Conservation (phyloP, 768 basidiomycete species). For the Phaffia australis region DNA sequence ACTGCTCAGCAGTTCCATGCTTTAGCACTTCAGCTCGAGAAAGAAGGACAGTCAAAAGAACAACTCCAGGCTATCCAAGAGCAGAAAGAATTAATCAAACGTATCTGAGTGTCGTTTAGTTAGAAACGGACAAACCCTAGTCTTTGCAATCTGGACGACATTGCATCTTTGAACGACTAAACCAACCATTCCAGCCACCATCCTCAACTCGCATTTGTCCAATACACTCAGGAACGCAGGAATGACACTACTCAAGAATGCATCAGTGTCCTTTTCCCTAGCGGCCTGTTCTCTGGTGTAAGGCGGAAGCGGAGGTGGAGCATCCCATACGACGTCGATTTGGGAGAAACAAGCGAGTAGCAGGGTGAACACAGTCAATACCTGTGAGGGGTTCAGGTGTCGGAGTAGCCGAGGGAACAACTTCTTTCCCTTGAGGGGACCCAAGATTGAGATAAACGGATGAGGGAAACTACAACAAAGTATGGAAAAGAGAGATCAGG, state of each 20-base stretch:
- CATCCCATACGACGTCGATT: constrained; percentile 75
- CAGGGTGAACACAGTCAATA: constrained; percentile 78
- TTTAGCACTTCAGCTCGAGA: constrained; percentile 89
- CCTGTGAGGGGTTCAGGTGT: constrained; percentile 63
- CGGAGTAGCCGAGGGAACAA: constrained; percentile 79
- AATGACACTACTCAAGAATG: constrained; percentile 71
- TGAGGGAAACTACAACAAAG: constrained; percentile 61
- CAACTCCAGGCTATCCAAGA: constrained; percentile 65
- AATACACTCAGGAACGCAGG: constrained; percentile 78
- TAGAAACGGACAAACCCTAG: constrained; percentile 51
- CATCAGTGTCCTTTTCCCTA: constrained; percentile 78
- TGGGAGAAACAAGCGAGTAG: constrained; percentile 89
- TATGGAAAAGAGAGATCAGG: not conserved
- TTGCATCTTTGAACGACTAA: constrained; percentile 70
- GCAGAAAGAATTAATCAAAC: not conserved
- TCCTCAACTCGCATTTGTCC: constrained; percentile 62
- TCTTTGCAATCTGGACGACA: constrained; percentile 59
- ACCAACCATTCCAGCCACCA: constrained; percentile 76
- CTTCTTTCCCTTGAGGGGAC: constrained; percentile 81
- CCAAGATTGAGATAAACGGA: constrained; percentile 86
- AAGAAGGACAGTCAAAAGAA: constrained; percentile 77
- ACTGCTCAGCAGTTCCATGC: constrained; percentile 53
- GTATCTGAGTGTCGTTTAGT: not conserved
- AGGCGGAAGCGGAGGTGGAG: constrained; percentile 54
- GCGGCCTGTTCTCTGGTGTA: constrained; percentile 41